phyloP scores from a whole-genome alignment of 352 stramenopile genomes.

The Phytophthora constricta region DNA sequence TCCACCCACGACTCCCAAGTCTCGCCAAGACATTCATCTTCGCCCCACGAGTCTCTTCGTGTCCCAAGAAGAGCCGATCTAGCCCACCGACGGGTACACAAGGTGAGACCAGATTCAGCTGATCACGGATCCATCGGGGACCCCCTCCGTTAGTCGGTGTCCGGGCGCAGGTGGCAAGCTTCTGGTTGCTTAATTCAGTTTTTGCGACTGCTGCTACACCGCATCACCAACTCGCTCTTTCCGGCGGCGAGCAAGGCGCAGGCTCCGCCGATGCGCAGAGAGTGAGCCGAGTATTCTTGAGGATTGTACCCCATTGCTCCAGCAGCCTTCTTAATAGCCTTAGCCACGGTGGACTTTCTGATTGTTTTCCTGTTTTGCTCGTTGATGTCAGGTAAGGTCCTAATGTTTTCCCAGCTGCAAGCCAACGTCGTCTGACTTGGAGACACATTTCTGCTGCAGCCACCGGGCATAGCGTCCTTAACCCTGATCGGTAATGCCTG shows the following conservation, averaged over 20 bases:
- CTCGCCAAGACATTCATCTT: too few species aligned
- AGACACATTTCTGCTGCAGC: conserved; percentile 14
- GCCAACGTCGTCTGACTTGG: background rate
- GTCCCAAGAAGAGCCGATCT: too few species aligned
- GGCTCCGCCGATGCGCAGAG: conserved; percentile 29
- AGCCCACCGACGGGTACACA: too few species aligned
- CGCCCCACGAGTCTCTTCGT: too few species aligned
- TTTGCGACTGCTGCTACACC: too few species aligned
- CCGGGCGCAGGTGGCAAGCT: too few species aligned
- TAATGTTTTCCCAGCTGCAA: conserved; percentile 1
- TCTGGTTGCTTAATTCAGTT: too few species aligned
- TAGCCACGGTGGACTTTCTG: conserved; percentile 21
- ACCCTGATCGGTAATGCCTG: conserved; percentile 19
- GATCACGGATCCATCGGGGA: too few species aligned
- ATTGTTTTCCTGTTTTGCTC: conserved; percentile 8
- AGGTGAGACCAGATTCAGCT: too few species aligned
- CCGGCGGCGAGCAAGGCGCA: conserved; percentile 30
- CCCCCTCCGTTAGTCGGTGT: too few species aligned
- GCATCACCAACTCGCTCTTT: conserved; percentile 37
- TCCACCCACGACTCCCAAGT: too few species aligned
- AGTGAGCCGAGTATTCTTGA: conserved; percentile 32
- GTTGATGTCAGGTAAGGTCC: conserved; percentile 27
- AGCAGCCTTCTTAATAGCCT: conserved; percentile 29
- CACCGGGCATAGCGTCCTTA: background rate
- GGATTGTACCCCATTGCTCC: conserved; percentile 6